Evolutionary conservation across 306 rosid species (phyloP), one percentile per base, ranked within the genome.

Genomic region (Abrus pulchellus): DNA sequence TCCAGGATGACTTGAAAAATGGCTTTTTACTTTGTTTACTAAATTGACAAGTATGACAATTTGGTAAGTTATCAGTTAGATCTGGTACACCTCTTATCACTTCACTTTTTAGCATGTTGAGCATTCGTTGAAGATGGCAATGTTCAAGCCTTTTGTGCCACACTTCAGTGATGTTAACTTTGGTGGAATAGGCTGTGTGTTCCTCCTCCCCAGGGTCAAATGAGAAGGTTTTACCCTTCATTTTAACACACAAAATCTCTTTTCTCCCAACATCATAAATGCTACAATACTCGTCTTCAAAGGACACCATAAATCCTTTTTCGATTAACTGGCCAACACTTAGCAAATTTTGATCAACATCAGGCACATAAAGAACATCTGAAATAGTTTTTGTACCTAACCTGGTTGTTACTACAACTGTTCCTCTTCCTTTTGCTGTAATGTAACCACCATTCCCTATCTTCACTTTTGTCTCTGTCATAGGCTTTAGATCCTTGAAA

Each of bases 331-430:
- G 20, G 20, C 72, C 50, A 0, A 64, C 67, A 64, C 70, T 64
- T 1, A 38, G 32, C 43, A 38, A 38, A 9, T 60, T 60, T 60
- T 60, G 40, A 6, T 60, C 66, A 60, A 72, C 49, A 5, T 72
- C 76, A 55, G 29, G 78, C 55, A 56, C 53, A 20, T 20, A 74
- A 38, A 50, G 54, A 67, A 67, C 72, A 9, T 67, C 7, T 43
- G 38, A 43, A 1, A 44, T 67, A 7, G 14, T 44, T 36, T 77
- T 77, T 20, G 40, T 77, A 36, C 81, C 27, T 50, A 54, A 38
- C 9, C 11, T 50, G 0, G 53, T 40, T 40, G n/a, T 7, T 2
- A 73, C 38, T 56, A 40, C 20, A 1, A 73, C 6, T 2, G 27
- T 54, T 8, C 78, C 53, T 36, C 5, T 55, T 38, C 78, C 49